Conservation (phyloP, 257 asterid genomes). For the Buddleja alternifolia region DNA sequence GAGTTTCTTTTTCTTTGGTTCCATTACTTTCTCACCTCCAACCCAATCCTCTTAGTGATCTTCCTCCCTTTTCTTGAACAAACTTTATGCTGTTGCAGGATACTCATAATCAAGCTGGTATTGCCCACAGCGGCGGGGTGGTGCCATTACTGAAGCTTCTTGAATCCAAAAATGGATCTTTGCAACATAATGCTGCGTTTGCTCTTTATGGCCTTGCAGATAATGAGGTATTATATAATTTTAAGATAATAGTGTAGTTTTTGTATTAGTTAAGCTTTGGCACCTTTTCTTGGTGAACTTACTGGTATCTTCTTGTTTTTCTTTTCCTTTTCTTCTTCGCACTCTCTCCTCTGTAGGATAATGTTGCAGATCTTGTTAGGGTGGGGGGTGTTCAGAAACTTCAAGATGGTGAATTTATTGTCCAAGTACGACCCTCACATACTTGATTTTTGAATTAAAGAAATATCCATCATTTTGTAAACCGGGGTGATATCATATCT, state of each 20-base stretch:
- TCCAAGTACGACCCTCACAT: constrained; percentile 49
- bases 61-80: not conserved
- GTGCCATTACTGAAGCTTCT: constrained; percentile 67
- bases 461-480: not conserved
- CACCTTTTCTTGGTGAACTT: constrained; percentile 8
- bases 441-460: constrained; percentile 11
- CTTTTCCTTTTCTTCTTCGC: not conserved
- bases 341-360: constrained; percentile 49
- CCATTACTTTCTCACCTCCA: not conserved
- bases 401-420: constrained; percentile 84
- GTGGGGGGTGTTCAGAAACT: constrained; percentile 84
- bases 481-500: not conserved
- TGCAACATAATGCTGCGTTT: constrained; percentile 86
- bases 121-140: constrained; percentile 74
- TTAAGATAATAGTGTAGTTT: not conserved
- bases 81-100: constrained; percentile 43
- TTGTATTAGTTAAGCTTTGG: not conserved
- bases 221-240: constrained; percentile 53
- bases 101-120: constrained; percentile 79
- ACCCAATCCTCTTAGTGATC: not conserved
- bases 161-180: constrained; percentile 69
- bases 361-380: constrained; percentile 69
- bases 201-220: constrained; percentile 84
- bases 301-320: constrained; percentile 4
- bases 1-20: constrained; percentile 1